Evolutionary conservation across 2,329 filamentous ascomycete genomes (phyloP).

Genomic region (Chaetothyriales sp.): DNA sequence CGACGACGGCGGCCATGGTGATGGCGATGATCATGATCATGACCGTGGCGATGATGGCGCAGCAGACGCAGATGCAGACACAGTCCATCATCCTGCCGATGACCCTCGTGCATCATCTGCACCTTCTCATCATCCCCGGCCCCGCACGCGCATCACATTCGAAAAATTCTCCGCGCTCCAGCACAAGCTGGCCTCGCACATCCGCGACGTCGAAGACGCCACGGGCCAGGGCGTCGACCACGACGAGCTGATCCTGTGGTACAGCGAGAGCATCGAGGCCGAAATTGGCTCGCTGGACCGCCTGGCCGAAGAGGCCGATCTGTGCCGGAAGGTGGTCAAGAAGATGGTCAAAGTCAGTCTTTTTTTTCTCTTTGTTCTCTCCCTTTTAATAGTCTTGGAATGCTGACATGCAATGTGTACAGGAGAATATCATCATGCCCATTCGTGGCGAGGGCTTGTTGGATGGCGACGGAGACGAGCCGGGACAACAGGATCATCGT

Average conservation of each 20-base stretch:
- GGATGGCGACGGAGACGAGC: constrained; percentile 52
- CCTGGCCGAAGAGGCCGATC: constrained; percentile 56
- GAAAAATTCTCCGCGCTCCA: constrained; percentile 90
- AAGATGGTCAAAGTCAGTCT: constrained; percentile 80
- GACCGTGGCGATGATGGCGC: constrained; percentile 33
- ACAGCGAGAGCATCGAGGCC: constrained; percentile 78
- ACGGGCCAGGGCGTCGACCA: constrained; percentile 73
- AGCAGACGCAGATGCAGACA: constrained; percentile 22
- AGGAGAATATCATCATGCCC: constrained; percentile 48
- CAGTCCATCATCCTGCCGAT: constrained; percentile 12
- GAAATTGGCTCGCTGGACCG: constrained; percentile 72
- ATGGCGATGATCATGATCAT: constrained; percentile 42
- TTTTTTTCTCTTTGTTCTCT: constrained; percentile 1
- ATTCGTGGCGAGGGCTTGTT: constrained; percentile 76
- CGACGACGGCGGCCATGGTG: constrained; percentile 47
- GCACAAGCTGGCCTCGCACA: constrained; percentile 66
- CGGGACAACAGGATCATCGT: constrained; percentile 19
- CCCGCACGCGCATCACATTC: constrained; percentile 71
- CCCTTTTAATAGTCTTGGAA: constrained; percentile 2
- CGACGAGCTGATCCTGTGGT: constrained; percentile 73
- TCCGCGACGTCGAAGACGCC: constrained; percentile 66
- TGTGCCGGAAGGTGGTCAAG: constrained; percentile 77
- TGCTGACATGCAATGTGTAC: neutral
- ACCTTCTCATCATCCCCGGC: constrained; percentile 25
- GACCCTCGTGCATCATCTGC: constrained; percentile 17